phyloP scores from a whole-genome alignment of 257 asterid species.

The Hygrophila difformis region DNA sequence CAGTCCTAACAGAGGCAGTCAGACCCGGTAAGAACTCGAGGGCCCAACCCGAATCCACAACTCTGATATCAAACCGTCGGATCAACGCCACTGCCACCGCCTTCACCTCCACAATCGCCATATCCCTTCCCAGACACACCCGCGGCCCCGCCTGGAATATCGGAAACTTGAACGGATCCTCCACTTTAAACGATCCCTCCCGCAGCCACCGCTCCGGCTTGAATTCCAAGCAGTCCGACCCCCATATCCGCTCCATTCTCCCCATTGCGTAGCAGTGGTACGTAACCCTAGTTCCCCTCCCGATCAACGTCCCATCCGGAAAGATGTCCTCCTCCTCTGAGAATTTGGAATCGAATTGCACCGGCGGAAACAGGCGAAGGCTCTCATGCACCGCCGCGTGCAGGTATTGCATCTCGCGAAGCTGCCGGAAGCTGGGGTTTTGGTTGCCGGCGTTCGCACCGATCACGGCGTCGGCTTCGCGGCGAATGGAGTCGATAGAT shows the following conservation, averaged over 20 bases:
- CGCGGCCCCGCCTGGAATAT: slow-evolving; percentile 49
- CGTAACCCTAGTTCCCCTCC: slow-evolving; percentile 38
- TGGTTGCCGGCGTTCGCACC: slow-evolving; percentile 12
- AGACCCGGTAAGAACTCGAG: slow-evolving; percentile 70
- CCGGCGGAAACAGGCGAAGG: slow-evolving; percentile 47
- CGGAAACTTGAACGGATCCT: slow-evolving; percentile 38
- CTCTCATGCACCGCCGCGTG: slow-evolving; percentile 44
- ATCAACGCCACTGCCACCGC: slow-evolving; percentile 43
- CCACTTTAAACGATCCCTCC: slow-evolving; percentile 26
- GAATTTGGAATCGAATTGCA: slow-evolving; percentile 40
- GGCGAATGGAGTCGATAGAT: slow-evolving; percentile 23
- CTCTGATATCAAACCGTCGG: slow-evolving; percentile 31
- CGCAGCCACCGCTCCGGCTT: slow-evolving; percentile 48
- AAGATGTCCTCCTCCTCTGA: slow-evolving; percentile 29
- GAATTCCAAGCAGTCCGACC: no score
- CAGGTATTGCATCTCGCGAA: slow-evolving; percentile 27
- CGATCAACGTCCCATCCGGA: slow-evolving; percentile 34
- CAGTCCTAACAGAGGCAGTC: slow-evolving; percentile 58
- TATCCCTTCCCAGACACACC: slow-evolving; percentile 51
- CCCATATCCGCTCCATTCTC: slow-evolving; percentile 49
- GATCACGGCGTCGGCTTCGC: slow-evolving; percentile 22
- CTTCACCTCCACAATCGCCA: slow-evolving; percentile 49
- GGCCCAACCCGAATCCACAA: slow-evolving; percentile 7
- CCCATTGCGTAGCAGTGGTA: no score
- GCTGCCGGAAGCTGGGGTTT: slow-evolving; percentile 15